These are phyloP conservation scores for Dalbergia oliveri DNA, from an alignment of 306 rosid species.

Conservation along the genomic window DNA sequence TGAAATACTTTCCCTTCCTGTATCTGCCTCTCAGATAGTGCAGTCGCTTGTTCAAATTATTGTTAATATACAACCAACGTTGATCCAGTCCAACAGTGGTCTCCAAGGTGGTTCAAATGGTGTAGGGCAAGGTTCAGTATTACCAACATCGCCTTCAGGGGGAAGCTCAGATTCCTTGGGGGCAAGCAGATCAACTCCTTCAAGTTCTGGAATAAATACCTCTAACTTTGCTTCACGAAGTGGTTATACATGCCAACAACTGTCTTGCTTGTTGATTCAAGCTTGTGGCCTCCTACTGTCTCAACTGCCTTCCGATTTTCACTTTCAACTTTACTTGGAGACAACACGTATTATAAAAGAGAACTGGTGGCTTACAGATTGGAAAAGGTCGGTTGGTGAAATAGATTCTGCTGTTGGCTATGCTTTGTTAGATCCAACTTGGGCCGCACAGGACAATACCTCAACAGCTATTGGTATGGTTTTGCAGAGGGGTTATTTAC, in stretches of 20 bases:
- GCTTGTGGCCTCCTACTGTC: slow-evolving; percentile 97
- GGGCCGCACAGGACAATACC: slow-evolving; percentile 99
- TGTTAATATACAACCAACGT: slow-evolving; percentile 90
- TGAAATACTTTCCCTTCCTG: slow-evolving; percentile 95
- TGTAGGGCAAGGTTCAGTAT: slow-evolving; percentile 83
- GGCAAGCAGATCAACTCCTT: slow-evolving; percentile 87
- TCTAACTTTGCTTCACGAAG: slow-evolving; percentile 91
- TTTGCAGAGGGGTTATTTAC: slow-evolving; percentile 30
- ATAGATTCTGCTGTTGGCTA: slow-evolving; percentile 97
- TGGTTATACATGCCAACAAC: slow-evolving; percentile 94
- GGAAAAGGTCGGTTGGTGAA: slow-evolving; percentile 77
- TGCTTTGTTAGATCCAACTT: slow-evolving; percentile 96
- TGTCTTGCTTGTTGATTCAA: slow-evolving; percentile 95
- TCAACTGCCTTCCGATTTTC: slow-evolving; percentile 97
- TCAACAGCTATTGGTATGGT: slow-evolving; percentile 92
- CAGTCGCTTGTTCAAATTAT: slow-evolving; percentile 91
- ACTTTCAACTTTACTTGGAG: slow-evolving; percentile 83
- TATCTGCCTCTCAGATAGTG: slow-evolving; percentile 84
- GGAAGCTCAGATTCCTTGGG: slow-evolving; percentile 98
- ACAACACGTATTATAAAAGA: slow-evolving; percentile 92
- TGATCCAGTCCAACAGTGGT: slow-evolving; percentile 88
- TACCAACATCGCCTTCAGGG: slow-evolving; percentile 98
- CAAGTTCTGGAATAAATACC: slow-evolving; percentile 85
- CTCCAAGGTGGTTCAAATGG: slow-evolving; percentile 79
- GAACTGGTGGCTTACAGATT: slow-evolving; percentile 96